These are phyloP conservation scores for Apiotrichum mycotoxinovorans DNA, from an alignment of 1,284 basidiomycete species.

Conservation along the genomic window DNA sequence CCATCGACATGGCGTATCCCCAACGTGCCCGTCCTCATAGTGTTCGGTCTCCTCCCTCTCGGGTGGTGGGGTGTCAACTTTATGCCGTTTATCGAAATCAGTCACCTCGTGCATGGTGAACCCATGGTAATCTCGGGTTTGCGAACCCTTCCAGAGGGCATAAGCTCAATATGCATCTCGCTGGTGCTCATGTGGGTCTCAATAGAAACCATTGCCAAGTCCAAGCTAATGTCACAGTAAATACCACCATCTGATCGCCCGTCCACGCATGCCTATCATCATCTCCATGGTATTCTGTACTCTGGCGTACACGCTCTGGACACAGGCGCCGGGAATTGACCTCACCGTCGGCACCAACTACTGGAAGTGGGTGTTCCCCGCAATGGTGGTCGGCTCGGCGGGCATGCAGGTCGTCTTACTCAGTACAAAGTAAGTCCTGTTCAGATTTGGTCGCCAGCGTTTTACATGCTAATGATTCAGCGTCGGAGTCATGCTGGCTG, in stretches of 20 bases:
- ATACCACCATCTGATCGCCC: slow-evolving; percentile 10
- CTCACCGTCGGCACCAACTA: slow-evolving; percentile 14
- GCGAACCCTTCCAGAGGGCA: slow-evolving; percentile 26
- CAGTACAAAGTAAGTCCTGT: slow-evolving; percentile 26
- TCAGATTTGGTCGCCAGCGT: background rate
- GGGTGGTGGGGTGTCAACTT: slow-evolving; percentile 27
- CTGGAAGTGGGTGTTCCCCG: slow-evolving; percentile 27
- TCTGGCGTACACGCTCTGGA: slow-evolving; percentile 16
- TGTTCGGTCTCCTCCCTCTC: slow-evolving; percentile 26
- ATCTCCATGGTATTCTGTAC: slow-evolving; percentile 21
- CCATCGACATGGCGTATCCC: slow-evolving; percentile 32
- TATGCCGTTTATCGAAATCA: slow-evolving; percentile 24
- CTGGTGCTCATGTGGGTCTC: slow-evolving; percentile 14
- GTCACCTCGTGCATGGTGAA: slow-evolving; percentile 18
- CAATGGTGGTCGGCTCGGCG: slow-evolving; percentile 22
- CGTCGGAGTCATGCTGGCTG: slow-evolving; percentile 6
- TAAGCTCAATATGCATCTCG: slow-evolving; percentile 7
- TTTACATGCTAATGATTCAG: background rate
- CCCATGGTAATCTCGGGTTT: slow-evolving; percentile 24
- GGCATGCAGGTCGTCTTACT: slow-evolving; percentile 23
- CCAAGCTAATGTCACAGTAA: background rate
- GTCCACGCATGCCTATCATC: slow-evolving; percentile 23
- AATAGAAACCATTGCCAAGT: background rate
- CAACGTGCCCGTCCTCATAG: slow-evolving; percentile 33
- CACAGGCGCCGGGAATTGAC: slow-evolving; percentile 9